Base-by-base conservation (phyloP, 2,329 filamentous ascomycete species). In the Penicillium crustosum region DNA sequence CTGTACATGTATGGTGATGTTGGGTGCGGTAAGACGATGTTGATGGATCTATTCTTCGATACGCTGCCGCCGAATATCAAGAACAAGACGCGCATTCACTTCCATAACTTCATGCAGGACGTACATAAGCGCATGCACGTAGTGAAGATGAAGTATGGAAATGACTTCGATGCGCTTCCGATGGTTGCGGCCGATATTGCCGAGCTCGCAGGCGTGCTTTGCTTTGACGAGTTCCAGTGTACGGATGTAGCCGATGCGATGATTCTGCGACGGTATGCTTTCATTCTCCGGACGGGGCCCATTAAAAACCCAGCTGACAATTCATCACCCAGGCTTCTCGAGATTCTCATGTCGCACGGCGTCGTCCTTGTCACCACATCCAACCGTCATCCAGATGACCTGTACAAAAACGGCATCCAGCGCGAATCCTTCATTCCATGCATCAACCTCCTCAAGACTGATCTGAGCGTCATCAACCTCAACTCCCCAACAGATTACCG, bases 101-200 rank as follows among this genome's bases (percentile, higher is more conserved):
- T 99, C 77, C 92, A 97, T 80, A 96, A 96, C 75, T 99, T 99
- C 80, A 99, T 99, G 94, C 94, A 97, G 75, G 90, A 96, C 74
- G 89, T 97, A 49, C 94, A 99, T 78, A 91, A 89, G 74, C 84
- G 93, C 60, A 79, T 97, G 68, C 94, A 97, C 79, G 86, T 86
- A 71, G 88, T 96, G 77, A 97, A 96, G 79, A 89, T 94, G 83
- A 79, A 87, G 67, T 86, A 96, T 73, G 94, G 94, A 31, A 92
- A 87, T 71, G 92, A 97, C 66, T 83, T 96, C 39, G 94, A 99
- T 74, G 91, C 86, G 0, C 85, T 97, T 44, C 93, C 93, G 0
- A 94, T 95, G 71, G 89, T 97, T 19, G 93, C 93, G 2, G 94
- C 93, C n/a, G 89, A 94, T 70, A 94, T 99, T 72, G 94, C 94